Evolutionary conservation across 2,329 filamentous ascomycete genomes (phyloP), one percentile per base, ranked within the genome.

Genomic region (Colletotrichum australisinense): DNA sequence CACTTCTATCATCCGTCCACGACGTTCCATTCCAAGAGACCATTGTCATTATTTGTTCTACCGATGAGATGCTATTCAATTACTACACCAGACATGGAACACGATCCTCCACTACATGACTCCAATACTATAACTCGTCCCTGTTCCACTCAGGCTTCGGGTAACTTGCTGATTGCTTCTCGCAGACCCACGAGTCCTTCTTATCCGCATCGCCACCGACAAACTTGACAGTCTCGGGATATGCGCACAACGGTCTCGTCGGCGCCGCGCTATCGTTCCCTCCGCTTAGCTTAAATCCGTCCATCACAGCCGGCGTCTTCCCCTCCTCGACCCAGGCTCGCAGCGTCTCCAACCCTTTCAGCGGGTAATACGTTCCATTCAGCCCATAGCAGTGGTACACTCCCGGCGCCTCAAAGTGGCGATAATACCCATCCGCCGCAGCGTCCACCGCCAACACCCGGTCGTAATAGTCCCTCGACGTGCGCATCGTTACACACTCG

Each of bases 381-480:
- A 66, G 30, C 38, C 74, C 70, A 42, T 70, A 73, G 69, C 89
- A 90, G 78, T 90, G 88, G 19, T 80, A 81, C 80, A 89, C 85
- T 1, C 88, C 88, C 1, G 87, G 87, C 5, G 89, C 83, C 8
- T 82, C 78, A 76, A 89, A 90, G 75, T 88, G 82, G 2, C 83
- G 78, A 78, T 88, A 90, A 77, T 88, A 88, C 30, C 86, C 84
- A 24, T 26, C n/a, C 5, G 68, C 72, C 4, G 26, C 55, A 8
- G 12, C n/a, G 32, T 75, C 74, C 30, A 19, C 26, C 59, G 28
- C 65, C 14, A 75, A 22, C 49, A 75, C 72, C 30, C 57, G 52
- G 55, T 75, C 74, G 60, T 75, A 75, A 74, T 83, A 85, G 53
- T 80, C 69, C n/a, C 80, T 75, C 14, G 82, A 80, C 3, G 78